These are phyloP conservation scores for Podaxis sp. DNA, from an alignment of 768 basidiomycete genomes.

Conservation along the genomic window DNA sequence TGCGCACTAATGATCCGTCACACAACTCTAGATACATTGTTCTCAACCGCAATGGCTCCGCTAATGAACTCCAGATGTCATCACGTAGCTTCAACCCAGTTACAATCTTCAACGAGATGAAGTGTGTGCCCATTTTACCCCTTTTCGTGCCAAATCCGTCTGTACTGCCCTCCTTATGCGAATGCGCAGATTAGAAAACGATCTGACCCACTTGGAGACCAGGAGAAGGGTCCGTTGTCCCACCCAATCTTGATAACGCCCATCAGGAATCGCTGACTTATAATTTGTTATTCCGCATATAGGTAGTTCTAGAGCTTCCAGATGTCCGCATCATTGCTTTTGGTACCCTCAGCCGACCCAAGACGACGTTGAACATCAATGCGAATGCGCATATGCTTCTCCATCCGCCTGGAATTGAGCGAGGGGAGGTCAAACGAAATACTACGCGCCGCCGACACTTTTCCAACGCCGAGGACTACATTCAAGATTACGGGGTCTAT, in stretches of 20 bases:
- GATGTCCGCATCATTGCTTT: constrained; percentile 73
- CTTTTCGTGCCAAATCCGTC: background rate
- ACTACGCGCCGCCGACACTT: background rate
- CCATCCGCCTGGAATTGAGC: constrained; percentile 61
- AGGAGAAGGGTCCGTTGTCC: constrained; percentile 50
- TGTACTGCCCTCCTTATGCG: background rate
- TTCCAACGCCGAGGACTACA: constrained; percentile 10
- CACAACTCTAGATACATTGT: constrained; percentile 56
- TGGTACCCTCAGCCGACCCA: constrained; percentile 58
- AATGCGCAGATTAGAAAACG: constrained; percentile 53
- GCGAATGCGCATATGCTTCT: constrained; percentile 64
- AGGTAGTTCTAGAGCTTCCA: constrained; percentile 66
- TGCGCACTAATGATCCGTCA: background rate
- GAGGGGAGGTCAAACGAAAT: constrained; percentile 15
- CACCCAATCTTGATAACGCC: background rate
- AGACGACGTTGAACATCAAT: constrained; percentile 55
- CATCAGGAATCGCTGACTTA: background rate
- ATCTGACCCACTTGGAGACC: constrained; percentile 64
- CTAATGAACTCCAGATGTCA: constrained; percentile 63
- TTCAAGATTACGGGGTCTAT: constrained; percentile 39
- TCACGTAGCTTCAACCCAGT: constrained; percentile 69
- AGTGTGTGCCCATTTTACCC: constrained; percentile 38
- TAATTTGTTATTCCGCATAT: background rate
- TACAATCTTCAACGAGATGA: constrained; percentile 68
- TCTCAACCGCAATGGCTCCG: constrained; percentile 70